Evolutionary conservation across 306 rosid genomes (phyloP), one percentile per base, ranked within the genome.

Genomic region (Cicer bijugum): DNA sequence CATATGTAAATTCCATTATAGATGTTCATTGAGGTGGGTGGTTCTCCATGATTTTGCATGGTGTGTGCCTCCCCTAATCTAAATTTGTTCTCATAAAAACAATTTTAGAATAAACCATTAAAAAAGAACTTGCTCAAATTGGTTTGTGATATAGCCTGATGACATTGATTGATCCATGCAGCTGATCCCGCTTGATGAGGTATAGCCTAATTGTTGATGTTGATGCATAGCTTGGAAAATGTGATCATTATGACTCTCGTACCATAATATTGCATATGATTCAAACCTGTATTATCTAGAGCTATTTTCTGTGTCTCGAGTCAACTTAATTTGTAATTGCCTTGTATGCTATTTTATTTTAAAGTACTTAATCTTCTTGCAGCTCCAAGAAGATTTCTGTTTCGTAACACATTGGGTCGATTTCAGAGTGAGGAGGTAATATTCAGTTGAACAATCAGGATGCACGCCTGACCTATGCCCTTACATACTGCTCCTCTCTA

Each of bases 301-400:
- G 55, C 7, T 48, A 37, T 68, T 68, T 75, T 63, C 12, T 46
- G 40, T 33, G 35, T 67, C 64, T 23, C 58, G 2, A 33, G 47
- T 35, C 59, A 8, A 6, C 23, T 72, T 55, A 60, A 33, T 59
- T 72, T 75, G 51, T 67, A 55, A 60, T 14, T 38, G 15, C 51
- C 58, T 48, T 53, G 19, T 16, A 45, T 66, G 8, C n/a, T 53
- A 67, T 56, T 76, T 67, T 56, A 17, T 68, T 71, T 63, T 45
- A 51, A 68, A 64, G 51, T 10, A 17, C 45, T 39, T 76, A 5
- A 71, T 63, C 71, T 74, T 63, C 77, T 51, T 56, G 64, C 85
- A 94, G 97, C 85, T 47, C 97, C 98, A 7, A 88, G 98, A 89
- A 87, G 96, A 84, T 91, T 91, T 78, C 80, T 94, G 51, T 84